Evolutionary conservation across 805 yeast genomes (phyloP), one percentile per base, ranked within the genome.

Genomic region (Danielia reshetovae): DNA sequence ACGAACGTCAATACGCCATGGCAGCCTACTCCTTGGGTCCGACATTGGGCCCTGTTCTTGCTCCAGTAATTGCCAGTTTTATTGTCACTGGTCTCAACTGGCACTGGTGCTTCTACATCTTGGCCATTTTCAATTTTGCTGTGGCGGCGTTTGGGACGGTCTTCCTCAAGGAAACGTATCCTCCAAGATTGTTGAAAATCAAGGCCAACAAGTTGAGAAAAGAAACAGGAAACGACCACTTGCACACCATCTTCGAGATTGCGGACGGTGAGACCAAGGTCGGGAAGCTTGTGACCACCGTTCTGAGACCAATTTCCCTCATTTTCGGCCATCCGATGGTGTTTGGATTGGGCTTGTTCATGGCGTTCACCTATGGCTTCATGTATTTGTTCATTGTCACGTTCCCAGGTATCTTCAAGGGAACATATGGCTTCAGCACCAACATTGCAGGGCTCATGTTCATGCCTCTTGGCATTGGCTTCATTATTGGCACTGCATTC

Each of bases 81-180:
- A 61, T 77, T 16, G 77, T 74, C 14, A 65, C 75, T 25, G 53
- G 68, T 29, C 51, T 60, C 15, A 49, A 60, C 26, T 83, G 85
- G 79, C 70, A 81, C 54, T 85, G 93, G 93, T 74, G 71, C 30
- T 75, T 80, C 47, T 75, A 76, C 68, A 65, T 74, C 12, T 56
- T 76, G 32, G 60, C 81, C 14, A 77, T 83, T n/a, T 58, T 78
- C 44, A 72, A 79, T 43, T 85, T 80, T 3, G 40, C 58, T 56
- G 37, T 62, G 62, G 51, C 72, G 62, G 10, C 57, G 52, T 4
- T 43, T 64, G 44, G 74, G 66, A 41, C 82, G 72, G 4, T 72
- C 3, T 59, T 72, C 26, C 75, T 70, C 46, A 60, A 61, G 35
- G 87, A 80, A 50, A 75, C 86, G 0, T 81, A 77, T 48, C 65